phyloP scores from a whole-genome alignment of 169 alveolate species.

The Cryptosporidium andersoni region DNA sequence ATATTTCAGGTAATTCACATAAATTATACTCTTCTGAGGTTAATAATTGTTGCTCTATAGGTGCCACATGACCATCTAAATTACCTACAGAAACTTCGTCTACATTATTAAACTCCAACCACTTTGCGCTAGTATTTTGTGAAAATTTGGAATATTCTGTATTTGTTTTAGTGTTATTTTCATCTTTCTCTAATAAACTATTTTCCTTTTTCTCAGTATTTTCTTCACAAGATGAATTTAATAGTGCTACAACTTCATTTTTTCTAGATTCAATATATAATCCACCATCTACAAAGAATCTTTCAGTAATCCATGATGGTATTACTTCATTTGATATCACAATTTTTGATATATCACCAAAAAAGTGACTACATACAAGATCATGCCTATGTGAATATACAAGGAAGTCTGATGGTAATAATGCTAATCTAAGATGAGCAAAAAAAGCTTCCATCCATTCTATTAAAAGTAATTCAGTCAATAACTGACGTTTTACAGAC shows the following conservation, averaged over 20 bases:
- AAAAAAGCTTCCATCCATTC: conserved; percentile 86
- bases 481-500: conserved; percentile 83
- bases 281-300: conserved; percentile 71
- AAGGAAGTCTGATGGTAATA: conserved; percentile 56
- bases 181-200: background rate
- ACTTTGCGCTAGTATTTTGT: conserved; percentile 34
- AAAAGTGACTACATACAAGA: conserved; percentile 56
- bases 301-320: conserved; percentile 59
- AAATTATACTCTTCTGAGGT: conserved; percentile 52
- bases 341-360: conserved; percentile 61
- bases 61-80: conserved; percentile 20
- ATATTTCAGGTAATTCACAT: conserved; percentile 25
- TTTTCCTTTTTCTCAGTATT: background rate
- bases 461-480: conserved; percentile 81
- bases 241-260: conserved; percentile 22
- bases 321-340: conserved; percentile 40
- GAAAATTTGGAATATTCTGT: background rate
- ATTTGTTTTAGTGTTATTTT: background rate
- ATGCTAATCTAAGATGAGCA: conserved; percentile 65
- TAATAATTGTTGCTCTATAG: conserved; percentile 35
- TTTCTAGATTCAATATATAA: conserved; percentile 42
- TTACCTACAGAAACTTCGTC: conserved; percentile 24
- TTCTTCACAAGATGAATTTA: conserved; percentile 1
- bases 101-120: conserved; percentile 23
- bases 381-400: conserved; percentile 71